These are phyloP conservation scores for Acacia concinna DNA, from an alignment of 331 rosid genomes.

Conservation along the genomic window DNA sequence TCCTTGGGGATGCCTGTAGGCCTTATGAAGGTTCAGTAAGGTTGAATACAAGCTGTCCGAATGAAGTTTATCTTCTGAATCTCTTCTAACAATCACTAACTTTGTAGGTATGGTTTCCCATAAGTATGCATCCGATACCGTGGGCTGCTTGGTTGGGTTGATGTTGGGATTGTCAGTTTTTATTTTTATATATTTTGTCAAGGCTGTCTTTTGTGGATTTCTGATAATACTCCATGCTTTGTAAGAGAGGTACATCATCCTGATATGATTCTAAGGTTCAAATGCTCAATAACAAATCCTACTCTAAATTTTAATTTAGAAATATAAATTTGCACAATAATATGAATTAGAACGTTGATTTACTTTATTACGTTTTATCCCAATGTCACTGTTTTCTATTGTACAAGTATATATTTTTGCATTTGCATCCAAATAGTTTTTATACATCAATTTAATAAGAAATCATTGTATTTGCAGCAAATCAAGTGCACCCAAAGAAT, in stretches of 20 bases:
- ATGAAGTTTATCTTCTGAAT: too few species aligned
- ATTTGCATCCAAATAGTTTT: background rate
- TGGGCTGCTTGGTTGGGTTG: background rate
- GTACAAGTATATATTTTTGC: background rate
- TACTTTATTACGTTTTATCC: background rate
- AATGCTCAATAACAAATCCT: background rate
- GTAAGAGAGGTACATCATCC: background rate
- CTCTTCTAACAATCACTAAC: too few species aligned
- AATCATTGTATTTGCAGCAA: conserved; percentile 60
- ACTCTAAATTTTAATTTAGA: background rate
- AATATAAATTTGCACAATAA: background rate
- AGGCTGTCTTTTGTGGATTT: background rate
- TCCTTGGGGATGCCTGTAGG: too few species aligned
- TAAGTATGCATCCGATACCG: too few species aligned
- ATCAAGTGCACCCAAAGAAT: conserved; percentile 97
- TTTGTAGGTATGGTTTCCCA: background rate
- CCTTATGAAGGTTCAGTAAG: too few species aligned
- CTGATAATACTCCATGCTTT: background rate
- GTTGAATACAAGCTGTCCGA: too few species aligned
- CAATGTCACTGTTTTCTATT: background rate
- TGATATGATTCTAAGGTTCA: background rate
- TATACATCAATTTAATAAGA: background rate
- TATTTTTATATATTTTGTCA: background rate
- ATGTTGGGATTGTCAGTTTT: background rate
- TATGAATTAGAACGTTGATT: background rate